Percentiles rank a stretch among this genome's conserved stretches.
Conservation (phyloP, 805 yeast genomes). For the Kluyveromyces nonfermentans region DNA sequence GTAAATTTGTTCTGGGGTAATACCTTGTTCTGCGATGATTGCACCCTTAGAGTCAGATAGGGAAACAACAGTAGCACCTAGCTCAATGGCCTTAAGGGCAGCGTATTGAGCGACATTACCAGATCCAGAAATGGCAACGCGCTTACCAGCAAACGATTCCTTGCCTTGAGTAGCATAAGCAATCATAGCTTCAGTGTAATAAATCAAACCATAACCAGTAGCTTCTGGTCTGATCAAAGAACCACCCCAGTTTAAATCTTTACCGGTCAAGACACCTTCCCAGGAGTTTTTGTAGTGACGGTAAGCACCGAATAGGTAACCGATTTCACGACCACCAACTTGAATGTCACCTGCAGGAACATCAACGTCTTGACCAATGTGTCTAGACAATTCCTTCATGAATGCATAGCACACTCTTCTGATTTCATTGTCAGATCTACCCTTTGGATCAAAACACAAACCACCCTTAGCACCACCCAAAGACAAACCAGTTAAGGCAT, state of each 20-base stretch:
- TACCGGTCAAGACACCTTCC: slow-evolving; percentile 97
- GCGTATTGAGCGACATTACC: slow-evolving; percentile 99
- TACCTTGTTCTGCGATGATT: slow-evolving; percentile 69
- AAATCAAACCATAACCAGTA: slow-evolving; percentile 95
- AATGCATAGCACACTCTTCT: slow-evolving; percentile 94
- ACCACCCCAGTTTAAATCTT: slow-evolving; percentile 98
- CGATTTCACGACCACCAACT: slow-evolving; percentile 91
- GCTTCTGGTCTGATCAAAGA: slow-evolving; percentile 99
- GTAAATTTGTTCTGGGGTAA: slow-evolving; percentile 71
- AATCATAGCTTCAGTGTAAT: slow-evolving; percentile 96
- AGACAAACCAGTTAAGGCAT: slow-evolving; percentile 92
- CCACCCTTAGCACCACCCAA: slow-evolving; percentile 99
- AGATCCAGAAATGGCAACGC: slow-evolving; percentile 94
- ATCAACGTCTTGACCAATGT: slow-evolving; percentile 95
- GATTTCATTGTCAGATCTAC: slow-evolving; percentile 84
- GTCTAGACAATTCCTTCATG: slow-evolving; percentile 91
- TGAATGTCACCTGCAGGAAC: slow-evolving; percentile 99
- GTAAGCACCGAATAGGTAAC: slow-evolving; percentile 95
- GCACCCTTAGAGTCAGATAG: slow-evolving; percentile 93
- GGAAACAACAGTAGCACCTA: slow-evolving; percentile 92
- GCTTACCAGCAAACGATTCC: slow-evolving; percentile 86
- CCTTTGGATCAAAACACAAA: slow-evolving; percentile 95
- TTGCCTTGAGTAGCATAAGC: slow-evolving; percentile 84
- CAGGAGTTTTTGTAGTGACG: slow-evolving; percentile 81
- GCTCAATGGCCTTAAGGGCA: slow-evolving; percentile 92